A percentile compares a stretch with the other conserved stretches of the same genome.
Conservation (phyloP, 345 rosid species). For the Anacardium occidentale region DNA sequence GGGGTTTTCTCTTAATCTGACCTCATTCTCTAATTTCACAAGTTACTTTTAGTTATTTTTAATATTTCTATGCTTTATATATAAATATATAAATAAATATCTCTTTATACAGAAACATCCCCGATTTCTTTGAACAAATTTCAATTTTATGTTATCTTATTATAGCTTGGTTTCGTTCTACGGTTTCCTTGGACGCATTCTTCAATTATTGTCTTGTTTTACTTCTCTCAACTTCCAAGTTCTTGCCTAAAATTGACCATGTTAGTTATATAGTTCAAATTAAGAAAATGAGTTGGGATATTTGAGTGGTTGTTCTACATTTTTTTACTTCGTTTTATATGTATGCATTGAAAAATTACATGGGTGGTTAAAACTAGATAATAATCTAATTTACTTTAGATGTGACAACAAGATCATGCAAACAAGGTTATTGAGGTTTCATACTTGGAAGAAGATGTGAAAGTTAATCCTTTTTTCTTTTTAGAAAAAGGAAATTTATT, state of each 20-base stretch:
- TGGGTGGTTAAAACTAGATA: too few relatives aligned
- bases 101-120: background rate
- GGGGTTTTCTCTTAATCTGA: conserved; percentile 25
- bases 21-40: conserved; percentile 33
- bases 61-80: too few relatives aligned
- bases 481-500: background rate
- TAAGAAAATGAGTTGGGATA: background rate
- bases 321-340: background rate
- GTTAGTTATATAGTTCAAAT: background rate
- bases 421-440: too few relatives aligned
- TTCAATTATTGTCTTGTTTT: background rate
- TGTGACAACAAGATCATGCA: too few relatives aligned
- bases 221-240: background rate
- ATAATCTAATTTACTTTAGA: too few relatives aligned
- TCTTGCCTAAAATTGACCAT: conserved; percentile 11
- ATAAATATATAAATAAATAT: too few relatives aligned
- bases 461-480: too few relatives aligned
- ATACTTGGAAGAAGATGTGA: too few relatives aligned
- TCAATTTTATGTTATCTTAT: background rate
- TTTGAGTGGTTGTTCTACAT: background rate
- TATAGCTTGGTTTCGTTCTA: conserved; percentile 1
- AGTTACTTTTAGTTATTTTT: conserved; percentile 11
- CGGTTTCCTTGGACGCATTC: background rate
- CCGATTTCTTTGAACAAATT: background rate
- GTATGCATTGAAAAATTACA: too few relatives aligned